Evolutionary conservation across 345 rosid species (phyloP).

Genomic region (Hibiscus tridactylites): DNA sequence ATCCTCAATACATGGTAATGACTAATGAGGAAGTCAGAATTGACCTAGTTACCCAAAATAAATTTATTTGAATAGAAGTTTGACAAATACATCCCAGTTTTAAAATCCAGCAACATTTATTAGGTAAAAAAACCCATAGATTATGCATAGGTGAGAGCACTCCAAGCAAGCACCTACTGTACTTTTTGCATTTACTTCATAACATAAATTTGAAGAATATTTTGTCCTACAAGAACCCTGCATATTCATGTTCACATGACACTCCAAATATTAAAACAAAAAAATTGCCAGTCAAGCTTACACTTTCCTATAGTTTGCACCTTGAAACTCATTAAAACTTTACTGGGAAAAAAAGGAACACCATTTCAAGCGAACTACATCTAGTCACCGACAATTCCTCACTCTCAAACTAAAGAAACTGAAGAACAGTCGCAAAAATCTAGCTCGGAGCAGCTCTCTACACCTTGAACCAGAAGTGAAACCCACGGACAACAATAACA

Average conservation of each 20-base stretch:
- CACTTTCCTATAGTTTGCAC: background rate
- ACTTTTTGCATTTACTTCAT: background rate
- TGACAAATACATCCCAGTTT: background rate
- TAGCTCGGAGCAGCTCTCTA: background rate
- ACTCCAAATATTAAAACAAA: too few relatives aligned
- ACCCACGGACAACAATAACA: background rate
- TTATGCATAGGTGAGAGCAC: background rate
- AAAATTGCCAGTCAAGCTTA: background rate
- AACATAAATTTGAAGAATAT: background rate
- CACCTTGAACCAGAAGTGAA: background rate
- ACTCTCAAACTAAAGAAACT: background rate
- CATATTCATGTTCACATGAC: background rate
- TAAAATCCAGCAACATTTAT: background rate
- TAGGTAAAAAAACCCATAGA: background rate
- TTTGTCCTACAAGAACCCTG: background rate
- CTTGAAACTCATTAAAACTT: constrained; percentile 2
- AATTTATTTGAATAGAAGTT: background rate
- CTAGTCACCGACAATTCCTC: background rate
- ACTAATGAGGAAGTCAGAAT: background rate
- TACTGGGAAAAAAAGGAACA: background rate
- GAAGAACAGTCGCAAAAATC: background rate
- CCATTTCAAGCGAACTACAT: constrained; percentile 2
- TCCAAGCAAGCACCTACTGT: background rate
- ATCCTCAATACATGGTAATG: background rate
- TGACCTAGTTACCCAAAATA: background rate